These are phyloP conservation scores for Gentiana macrophylla DNA, from an alignment of 257 asterid species.

Conservation along the genomic window DNA sequence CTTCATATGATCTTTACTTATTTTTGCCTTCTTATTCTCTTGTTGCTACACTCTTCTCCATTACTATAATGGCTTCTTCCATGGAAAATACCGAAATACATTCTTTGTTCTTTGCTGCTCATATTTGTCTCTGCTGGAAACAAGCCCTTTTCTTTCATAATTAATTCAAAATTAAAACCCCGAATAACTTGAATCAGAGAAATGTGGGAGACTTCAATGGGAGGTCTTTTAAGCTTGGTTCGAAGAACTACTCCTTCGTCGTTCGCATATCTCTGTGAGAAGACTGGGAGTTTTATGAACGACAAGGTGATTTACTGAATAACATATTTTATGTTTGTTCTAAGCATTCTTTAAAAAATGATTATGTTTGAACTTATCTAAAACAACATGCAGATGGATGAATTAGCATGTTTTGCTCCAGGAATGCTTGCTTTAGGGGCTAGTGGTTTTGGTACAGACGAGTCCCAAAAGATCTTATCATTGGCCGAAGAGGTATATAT, in stretches of 20 bases:
- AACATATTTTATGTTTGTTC: neutral
- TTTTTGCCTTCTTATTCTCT: neutral
- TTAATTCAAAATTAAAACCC: constrained; percentile 8
- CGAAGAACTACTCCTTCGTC: constrained; percentile 85
- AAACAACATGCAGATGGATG: constrained; percentile 79
- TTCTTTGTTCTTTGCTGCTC: neutral
- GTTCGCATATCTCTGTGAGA: constrained; percentile 84
- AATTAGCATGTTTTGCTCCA: constrained; percentile 99
- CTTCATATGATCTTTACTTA: too few relatives aligned
- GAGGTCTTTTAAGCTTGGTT: constrained; percentile 90
- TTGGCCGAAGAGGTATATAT: constrained; percentile 86
- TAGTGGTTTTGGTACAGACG: constrained; percentile 75
- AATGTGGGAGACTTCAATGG: constrained; percentile 99
- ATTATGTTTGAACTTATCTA: constrained; percentile 14
- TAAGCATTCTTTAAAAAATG: constrained; percentile 2
- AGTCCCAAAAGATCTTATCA: constrained; percentile 60
- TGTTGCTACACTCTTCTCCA: neutral
- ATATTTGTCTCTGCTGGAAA: neutral
- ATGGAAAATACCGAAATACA: too few relatives aligned
- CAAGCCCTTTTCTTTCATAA: constrained; percentile 4
- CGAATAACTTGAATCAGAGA: constrained; percentile 41
- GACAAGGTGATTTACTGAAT: constrained; percentile 58
- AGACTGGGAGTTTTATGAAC: constrained; percentile 62
- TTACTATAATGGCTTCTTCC: neutral
- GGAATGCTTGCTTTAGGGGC: constrained; percentile 98